Base-by-base conservation (phyloP, 148 eudicot genomes). In the Silene latifolia region DNA sequence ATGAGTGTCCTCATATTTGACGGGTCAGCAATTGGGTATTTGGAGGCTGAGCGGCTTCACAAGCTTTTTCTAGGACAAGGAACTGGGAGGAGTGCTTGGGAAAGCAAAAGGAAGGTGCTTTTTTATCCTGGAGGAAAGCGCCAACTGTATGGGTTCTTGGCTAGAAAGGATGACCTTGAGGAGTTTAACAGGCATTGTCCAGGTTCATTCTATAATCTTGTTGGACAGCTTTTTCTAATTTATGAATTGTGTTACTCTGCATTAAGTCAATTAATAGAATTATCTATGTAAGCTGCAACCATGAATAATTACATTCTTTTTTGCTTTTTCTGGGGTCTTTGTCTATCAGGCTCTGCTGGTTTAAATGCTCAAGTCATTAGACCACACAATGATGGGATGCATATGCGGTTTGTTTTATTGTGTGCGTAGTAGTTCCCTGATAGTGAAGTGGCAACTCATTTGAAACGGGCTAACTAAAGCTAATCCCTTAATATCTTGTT, bases 91-190 rank as follows among this genome's bases (percentile, higher is more conserved):
- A 72, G 71, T 69, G 90, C 83, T 3, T 93, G 98, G 98, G 83
- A 83, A 35, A 80, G 25, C 46, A 65, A 76, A 24, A 54, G 53
- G 44, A 81, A 57, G 15, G 78, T 25, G 7, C 75, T 74, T 5
- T 87, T 86, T 63, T 79, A 78, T 81, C 80, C 87, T 39, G 96
- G 90, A 24, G 98, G 97, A 18, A 78, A 83, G 69, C 88, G 96
- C 48, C 93, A 88, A 46, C 81, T 91, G 0, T 88, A 83, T 80
- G 98, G 98, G 7, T 93, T 79, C 83, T 64, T 93, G 82, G 96
- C 98, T 4, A 83, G 78, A 59, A 84, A 80, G 69, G 80, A 67
- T 27, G 98, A 93, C 46, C 10, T 93, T 35, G 92, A 88, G 18
- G 47, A 63, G 2, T 93, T 93, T 44, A 93, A 93, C 67, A 83